Conservation (phyloP, 1,284 basidiomycete genomes). For the Ganoderma multipileum region DNA sequence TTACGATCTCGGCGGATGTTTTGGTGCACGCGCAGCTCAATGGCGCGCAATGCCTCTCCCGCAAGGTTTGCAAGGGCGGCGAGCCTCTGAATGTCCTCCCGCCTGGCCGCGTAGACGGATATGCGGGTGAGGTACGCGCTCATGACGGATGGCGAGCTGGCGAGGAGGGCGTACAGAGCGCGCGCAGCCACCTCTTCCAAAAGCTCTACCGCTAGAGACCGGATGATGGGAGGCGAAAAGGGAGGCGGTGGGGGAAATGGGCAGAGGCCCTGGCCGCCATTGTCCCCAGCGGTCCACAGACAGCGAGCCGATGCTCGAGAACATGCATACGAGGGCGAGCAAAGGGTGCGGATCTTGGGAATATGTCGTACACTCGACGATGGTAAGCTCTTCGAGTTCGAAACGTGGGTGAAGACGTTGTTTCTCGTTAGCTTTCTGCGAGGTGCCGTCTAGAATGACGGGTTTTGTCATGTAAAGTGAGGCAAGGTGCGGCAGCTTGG, state of each 20-base stretch:
- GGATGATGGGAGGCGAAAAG: not conserved
- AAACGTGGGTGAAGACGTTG: not conserved
- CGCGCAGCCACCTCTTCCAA: not conserved
- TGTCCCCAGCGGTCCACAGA: not conserved
- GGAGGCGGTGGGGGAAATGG: not conserved
- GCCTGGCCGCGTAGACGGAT: not conserved
- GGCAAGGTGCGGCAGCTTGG: not conserved
- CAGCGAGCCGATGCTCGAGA: not conserved
- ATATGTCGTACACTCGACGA: not conserved
- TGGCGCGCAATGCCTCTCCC: not conserved
- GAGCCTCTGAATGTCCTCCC: not conserved
- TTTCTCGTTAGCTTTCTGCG: not conserved
- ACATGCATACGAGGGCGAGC: not conserved
- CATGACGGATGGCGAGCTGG: not conserved
- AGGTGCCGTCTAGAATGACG: not conserved
- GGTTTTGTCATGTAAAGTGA: not conserved
- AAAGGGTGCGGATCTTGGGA: not conserved
- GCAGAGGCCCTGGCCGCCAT: not conserved
- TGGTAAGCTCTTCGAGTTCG: not conserved
- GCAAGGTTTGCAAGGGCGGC: not conserved
- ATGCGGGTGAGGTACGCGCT: not conserved
- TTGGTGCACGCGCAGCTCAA: not conserved
- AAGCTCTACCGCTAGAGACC: not conserved
- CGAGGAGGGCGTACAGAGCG: not conserved
- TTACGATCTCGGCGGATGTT: not conserved